Conservation (phyloP, 192 early-diverging fungal species). For the Mortierella alpina region DNA sequence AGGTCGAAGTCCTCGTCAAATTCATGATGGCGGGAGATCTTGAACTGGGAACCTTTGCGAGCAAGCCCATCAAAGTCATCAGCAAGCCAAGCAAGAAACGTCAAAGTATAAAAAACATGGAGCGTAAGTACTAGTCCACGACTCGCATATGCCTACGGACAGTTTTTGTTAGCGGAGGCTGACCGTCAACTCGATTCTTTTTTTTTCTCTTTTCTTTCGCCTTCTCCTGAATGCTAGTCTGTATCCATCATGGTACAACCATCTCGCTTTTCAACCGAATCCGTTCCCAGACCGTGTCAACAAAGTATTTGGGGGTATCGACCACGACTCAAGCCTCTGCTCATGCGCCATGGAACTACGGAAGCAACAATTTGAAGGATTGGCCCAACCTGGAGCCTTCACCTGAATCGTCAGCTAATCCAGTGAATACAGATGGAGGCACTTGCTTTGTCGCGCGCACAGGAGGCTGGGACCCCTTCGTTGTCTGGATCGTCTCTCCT, state of each 20-base stretch:
- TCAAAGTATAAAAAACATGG: conserved; percentile 85
- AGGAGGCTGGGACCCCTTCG: conserved; percentile 88
- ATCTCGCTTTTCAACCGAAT: conserved; percentile 92
- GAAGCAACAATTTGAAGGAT: conserved; percentile 43
- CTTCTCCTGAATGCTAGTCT: conserved; percentile 60
- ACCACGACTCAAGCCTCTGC: conserved; percentile 53
- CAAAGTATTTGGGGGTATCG: conserved; percentile 82
- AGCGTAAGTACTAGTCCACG: conserved; percentile 53
- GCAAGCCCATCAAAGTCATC: conserved; percentile 88
- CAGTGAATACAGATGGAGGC: conserved; percentile 51
- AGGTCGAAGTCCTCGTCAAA: conserved; percentile 78
- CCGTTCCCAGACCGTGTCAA: conserved; percentile 89
- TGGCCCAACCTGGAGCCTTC: conserved; percentile 45
- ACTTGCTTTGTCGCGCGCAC: conserved; percentile 83
- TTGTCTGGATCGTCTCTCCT: conserved; percentile 85
- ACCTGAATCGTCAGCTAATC: conserved; percentile 34
- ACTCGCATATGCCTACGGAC: background rate
- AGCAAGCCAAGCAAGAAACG: conserved; percentile 94
- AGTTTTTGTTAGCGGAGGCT: background rate
- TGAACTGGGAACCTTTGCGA: conserved; percentile 74
- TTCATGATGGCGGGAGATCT: conserved; percentile 73
- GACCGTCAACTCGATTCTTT: background rate
- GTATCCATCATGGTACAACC: conserved; percentile 87
- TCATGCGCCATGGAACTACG: conserved; percentile 54
- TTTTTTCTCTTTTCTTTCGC: background rate